Evolutionary conservation across 192 early-diverging fungal species (phyloP).

Genomic region (Coemansia sp.): DNA sequence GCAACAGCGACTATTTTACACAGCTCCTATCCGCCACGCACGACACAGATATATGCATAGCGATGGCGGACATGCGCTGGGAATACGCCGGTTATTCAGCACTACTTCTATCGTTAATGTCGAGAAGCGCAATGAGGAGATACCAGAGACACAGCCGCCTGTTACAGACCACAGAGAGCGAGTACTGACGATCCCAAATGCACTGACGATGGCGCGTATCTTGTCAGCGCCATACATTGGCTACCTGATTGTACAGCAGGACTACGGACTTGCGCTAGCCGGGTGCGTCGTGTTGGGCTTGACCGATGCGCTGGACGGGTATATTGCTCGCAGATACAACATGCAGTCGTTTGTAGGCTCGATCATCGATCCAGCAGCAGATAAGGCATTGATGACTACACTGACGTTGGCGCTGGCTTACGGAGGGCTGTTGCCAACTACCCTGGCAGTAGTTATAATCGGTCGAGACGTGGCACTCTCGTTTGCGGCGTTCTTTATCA

Average conservation of each 20-base stretch:
- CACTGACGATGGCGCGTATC: slow-evolving; percentile 81
- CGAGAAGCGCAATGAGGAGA: not conserved
- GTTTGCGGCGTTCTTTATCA: slow-evolving; percentile 76
- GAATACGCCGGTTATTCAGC: not conserved
- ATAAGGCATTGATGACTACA: slow-evolving; percentile 92
- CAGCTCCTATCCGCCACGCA: not conserved
- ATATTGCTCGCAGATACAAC: slow-evolving; percentile 85
- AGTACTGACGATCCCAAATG: slow-evolving; percentile 92
- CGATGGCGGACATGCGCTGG: not conserved
- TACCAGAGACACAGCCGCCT: not conserved
- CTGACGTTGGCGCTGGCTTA: slow-evolving; percentile 79
- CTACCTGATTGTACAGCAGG: slow-evolving; percentile 78
- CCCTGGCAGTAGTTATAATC: slow-evolving; percentile 82
- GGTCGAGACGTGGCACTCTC: slow-evolving; percentile 84
- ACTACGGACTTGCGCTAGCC: slow-evolving; percentile 72
- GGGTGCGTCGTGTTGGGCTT: slow-evolving; percentile 81
- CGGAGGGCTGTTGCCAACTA: slow-evolving; percentile 71
- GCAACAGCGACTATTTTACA: not conserved
- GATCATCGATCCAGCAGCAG: slow-evolving; percentile 91
- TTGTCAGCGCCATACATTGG: slow-evolving; percentile 86
- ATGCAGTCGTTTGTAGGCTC: slow-evolving; percentile 86
- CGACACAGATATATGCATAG: not conserved
- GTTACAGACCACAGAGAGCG: slow-evolving; percentile 63
- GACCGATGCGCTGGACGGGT: slow-evolving; percentile 90
- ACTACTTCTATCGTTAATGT: not conserved